A percentile compares a stretch with the other conserved stretches of the same genome.
These are phyloP conservation scores for Zostera marina DNA, from an alignment of 116 monocot genomes.

Conservation along the genomic window DNA sequence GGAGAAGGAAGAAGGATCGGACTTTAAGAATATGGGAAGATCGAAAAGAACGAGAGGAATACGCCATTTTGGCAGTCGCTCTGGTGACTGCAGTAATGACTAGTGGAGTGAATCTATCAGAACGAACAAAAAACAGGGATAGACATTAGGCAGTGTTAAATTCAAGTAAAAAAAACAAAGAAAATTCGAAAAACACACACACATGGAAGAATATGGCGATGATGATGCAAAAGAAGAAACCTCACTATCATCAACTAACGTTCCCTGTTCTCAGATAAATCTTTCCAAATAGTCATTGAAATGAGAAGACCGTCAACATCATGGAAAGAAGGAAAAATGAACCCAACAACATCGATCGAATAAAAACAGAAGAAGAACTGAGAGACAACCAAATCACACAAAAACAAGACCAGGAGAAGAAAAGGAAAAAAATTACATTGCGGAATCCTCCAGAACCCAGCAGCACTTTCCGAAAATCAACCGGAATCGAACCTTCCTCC, in stretches of 20 bases:
- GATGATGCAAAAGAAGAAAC: too few relatives aligned
- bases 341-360: not conserved
- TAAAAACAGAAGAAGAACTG: not conserved
- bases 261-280: too few relatives aligned
- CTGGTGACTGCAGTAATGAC: too few relatives aligned
- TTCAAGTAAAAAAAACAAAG: too few relatives aligned
- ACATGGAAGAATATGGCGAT: too few relatives aligned
- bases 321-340: not conserved
- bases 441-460: not conserved
- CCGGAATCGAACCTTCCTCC: not conserved
- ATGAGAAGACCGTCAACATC: too few relatives aligned
- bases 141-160: too few relatives aligned
- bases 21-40: slow-evolving; percentile 9
- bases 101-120: not conserved
- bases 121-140: not conserved
- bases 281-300: too few relatives aligned
- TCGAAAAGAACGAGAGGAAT: not conserved
- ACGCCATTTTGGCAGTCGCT: not conserved
- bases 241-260: too few relatives aligned
- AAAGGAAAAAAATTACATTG: not conserved
- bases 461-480: not conserved
- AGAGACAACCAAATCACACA: not conserved
- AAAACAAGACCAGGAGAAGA: not conserved
- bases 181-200: too few relatives aligned
- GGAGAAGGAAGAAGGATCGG: not conserved